Conservation (phyloP, 176 grass and related monocot species). For the Musa beccarii region DNA sequence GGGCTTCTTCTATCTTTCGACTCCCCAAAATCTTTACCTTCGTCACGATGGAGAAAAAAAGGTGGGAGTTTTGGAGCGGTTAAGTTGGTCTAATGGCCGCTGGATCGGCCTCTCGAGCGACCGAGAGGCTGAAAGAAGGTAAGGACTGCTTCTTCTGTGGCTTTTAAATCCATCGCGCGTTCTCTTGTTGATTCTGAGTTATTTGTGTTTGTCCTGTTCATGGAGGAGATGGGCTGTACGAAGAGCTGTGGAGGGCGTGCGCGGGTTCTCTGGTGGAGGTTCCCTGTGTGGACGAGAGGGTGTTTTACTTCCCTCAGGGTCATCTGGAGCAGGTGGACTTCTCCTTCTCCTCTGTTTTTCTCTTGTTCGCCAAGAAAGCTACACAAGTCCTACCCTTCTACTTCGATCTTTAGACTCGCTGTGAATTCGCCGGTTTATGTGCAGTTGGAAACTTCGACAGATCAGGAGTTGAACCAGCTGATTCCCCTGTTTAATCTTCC, state of each 20-base stretch:
- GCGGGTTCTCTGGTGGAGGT: conserved; percentile 81
- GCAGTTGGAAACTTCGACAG: conserved; percentile 66
- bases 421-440: not conserved
- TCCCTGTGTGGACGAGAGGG: conserved; percentile 44
- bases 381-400: not conserved
- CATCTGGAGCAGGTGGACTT: conserved; percentile 78
- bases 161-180: not conserved
- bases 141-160: not conserved
- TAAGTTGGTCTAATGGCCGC: not conserved
- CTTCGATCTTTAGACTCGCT: not conserved
- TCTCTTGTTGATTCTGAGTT: not conserved
- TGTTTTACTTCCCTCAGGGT: conserved; percentile 93
- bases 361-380: not conserved
- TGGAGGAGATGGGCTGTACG: conserved; percentile 53
- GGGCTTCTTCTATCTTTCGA: not conserved
- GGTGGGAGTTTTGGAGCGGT: not conserved
- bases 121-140: not conserved
- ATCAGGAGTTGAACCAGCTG: conserved; percentile 59
- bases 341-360: conserved; percentile 16
- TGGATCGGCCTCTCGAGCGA: not conserved
- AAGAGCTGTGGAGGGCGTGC: conserved; percentile 83
- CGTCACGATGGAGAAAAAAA: not conserved
- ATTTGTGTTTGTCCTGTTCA: not conserved
- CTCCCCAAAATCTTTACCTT: not conserved
- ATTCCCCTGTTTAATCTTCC: conserved; percentile 80